A percentile compares a stretch with the other conserved stretches of the same genome.
Evolutionary conservation across 2,329 filamentous ascomycete genomes (phyloP).

Genomic region (Paraconiothyrium sp.): DNA sequence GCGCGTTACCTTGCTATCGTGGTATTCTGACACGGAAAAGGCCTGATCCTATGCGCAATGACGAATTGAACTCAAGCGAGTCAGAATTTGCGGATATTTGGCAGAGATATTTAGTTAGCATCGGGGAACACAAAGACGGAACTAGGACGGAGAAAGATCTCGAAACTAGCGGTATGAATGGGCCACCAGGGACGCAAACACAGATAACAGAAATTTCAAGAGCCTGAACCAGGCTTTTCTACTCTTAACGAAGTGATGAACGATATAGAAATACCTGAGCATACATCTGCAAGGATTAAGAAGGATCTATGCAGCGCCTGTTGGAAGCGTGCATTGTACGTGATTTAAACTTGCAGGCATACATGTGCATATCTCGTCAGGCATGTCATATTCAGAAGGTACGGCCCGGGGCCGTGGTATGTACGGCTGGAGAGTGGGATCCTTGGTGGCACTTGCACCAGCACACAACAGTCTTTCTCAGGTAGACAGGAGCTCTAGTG

Average conservation of each 20-base stretch:
- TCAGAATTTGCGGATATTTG: constrained; percentile 9
- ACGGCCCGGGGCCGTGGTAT: no score
- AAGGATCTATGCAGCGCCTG: background rate
- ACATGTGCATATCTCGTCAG: no score
- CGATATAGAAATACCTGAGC: background rate
- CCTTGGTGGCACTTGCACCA: no score
- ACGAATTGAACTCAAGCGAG: background rate
- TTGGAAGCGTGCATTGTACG: no score
- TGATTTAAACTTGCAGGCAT: no score
- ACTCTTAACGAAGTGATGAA: background rate
- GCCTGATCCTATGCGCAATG: background rate
- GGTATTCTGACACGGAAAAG: constrained; percentile 9
- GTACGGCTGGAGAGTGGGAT: no score
- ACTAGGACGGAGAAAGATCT: constrained; percentile 6
- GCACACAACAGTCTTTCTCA: no score
- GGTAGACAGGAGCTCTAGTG: no score
- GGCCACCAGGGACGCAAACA: background rate
- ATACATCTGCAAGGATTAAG: background rate
- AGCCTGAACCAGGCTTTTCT: background rate
- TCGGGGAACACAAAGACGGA: constrained; percentile 6
- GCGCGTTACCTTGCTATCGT: constrained; percentile 23
- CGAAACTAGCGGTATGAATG: background rate
- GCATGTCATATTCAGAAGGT: no score
- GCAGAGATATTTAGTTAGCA: constrained; percentile 6
- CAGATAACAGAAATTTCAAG: constrained; percentile 4